Percentiles rank a stretch among this genome's conserved stretches.
Evolutionary conservation across 163 green algal species (phyloP).

Genomic region (Trebouxia gelatinosa): DNA sequence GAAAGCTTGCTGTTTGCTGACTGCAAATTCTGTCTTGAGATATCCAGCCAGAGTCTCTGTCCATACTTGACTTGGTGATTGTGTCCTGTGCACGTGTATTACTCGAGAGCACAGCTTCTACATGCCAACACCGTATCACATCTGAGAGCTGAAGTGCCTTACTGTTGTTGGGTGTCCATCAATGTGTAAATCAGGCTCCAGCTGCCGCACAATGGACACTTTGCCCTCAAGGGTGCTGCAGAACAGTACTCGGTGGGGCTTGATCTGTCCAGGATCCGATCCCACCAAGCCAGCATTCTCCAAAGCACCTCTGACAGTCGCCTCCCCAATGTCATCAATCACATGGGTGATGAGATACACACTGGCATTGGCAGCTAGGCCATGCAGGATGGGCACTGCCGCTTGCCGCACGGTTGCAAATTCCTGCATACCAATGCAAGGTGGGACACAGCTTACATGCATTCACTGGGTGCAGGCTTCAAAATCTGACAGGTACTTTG

Average conservation of each 20-base stretch:
- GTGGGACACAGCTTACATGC: neutral
- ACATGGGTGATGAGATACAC: constrained; percentile 64
- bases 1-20: neutral
- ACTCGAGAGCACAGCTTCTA: neutral
- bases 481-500: neutral
- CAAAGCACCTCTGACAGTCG: constrained; percentile 66
- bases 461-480: neutral
- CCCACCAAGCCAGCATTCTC: constrained; percentile 73
- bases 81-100: neutral
- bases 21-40: neutral
- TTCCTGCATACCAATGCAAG: constrained; percentile 33
- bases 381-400: constrained; percentile 42
- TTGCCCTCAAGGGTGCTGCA: constrained; percentile 79
- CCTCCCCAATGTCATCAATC: constrained; percentile 76
- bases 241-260: constrained; percentile 66
- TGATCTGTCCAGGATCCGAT: constrained; percentile 43
- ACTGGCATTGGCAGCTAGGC: constrained; percentile 32
- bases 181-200: constrained; percentile 84
- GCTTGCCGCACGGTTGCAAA: constrained; percentile 35
- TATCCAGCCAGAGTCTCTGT: neutral
- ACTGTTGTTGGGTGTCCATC: constrained; percentile 60
- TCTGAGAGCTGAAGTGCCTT: neutral
- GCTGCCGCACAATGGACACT: constrained; percentile 72
- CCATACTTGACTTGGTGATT: too few relatives aligned
- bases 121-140: neutral